Percentiles rank a stretch among this genome's conserved stretches.
phyloP scores from a whole-genome alignment of 208 protist genomes.

The Crithidia brevicula region DNA sequence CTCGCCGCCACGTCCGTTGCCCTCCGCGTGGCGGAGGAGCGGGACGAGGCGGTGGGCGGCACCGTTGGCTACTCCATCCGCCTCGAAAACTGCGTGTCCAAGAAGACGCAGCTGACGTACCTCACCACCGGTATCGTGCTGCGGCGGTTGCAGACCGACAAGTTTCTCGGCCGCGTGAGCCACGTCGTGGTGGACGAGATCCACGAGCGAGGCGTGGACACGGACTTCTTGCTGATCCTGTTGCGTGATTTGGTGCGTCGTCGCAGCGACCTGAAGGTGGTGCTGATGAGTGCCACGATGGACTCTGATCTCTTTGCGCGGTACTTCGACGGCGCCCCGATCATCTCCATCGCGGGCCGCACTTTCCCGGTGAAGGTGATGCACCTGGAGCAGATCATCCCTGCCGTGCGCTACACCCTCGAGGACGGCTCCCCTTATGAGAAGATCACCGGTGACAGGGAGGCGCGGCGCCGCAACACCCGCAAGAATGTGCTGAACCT shows the following conservation, averaged over 20 bases:
- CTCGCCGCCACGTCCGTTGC: constrained; percentile 95
- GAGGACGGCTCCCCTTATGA: constrained; percentile 87
- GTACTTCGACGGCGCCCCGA: constrained; percentile 91
- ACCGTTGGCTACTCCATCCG: constrained; percentile 94
- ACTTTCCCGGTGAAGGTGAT: constrained; percentile 95
- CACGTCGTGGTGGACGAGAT: constrained; percentile 97
- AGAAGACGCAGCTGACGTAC: constrained; percentile 91
- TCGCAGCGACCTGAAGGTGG: constrained; percentile 83
- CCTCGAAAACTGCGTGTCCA: constrained; percentile 90
- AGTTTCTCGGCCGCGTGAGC: constrained; percentile 85
- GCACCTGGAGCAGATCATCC: constrained; percentile 95
- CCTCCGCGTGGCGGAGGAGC: constrained; percentile 92
- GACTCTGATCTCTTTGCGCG: constrained; percentile 93
- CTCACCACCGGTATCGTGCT: constrained; percentile 96
- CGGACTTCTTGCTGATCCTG: constrained; percentile 95
- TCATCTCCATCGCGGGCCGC: constrained; percentile 93
- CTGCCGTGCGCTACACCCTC: constrained; percentile 74
- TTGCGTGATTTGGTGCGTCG: constrained; percentile 85
- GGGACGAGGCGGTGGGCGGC: constrained; percentile 88
- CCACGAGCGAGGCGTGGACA: constrained; percentile 97
- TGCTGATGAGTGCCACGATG: constrained; percentile 97
- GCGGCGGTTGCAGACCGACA: constrained; percentile 88
- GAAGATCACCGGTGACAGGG: constrained; percentile 47
- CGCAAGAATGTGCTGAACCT: constrained; percentile 66
- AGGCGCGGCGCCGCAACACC: constrained; percentile 66